These are phyloP conservation scores for Candida multigemmis DNA, from an alignment of 805 yeast species.

Conservation along the genomic window DNA sequence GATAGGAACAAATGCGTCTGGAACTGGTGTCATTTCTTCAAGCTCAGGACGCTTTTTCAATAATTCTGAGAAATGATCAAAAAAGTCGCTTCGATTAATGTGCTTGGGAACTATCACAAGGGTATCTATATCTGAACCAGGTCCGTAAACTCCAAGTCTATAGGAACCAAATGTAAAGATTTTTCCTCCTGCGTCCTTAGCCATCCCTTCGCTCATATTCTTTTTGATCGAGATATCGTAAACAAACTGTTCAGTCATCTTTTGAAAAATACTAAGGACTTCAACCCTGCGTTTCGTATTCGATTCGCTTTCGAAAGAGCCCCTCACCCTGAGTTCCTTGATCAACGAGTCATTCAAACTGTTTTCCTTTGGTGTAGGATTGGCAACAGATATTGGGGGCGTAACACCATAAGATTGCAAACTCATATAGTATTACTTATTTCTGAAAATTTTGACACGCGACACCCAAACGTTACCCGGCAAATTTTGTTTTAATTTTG, in stretches of 20 bases:
- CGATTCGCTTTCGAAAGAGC: slow-evolving; percentile 81
- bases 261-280: slow-evolving; percentile 64
- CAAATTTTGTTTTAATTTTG: too few species aligned
- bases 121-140: slow-evolving; percentile 97
- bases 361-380: slow-evolving; percentile 77
- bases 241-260: slow-evolving; percentile 73
- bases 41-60: slow-evolving; percentile 69
- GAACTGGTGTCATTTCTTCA: slow-evolving; percentile 87
- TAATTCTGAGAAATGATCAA: slow-evolving; percentile 66
- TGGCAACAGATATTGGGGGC: slow-evolving; percentile 76
- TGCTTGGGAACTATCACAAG: slow-evolving; percentile 96
- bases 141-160: slow-evolving; percentile 92
- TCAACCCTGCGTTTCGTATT: slow-evolving; percentile 77
- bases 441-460: too few species aligned
- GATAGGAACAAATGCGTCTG: slow-evolving; percentile 97
- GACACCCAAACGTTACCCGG: too few species aligned
- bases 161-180: slow-evolving; percentile 95
- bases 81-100: slow-evolving; percentile 83
- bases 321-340: slow-evolving; percentile 69
- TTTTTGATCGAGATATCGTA: slow-evolving; percentile 68
- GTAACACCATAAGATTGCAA: slow-evolving; percentile 52
- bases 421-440: too few species aligned
- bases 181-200: slow-evolving; percentile 94
- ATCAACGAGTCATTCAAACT: slow-evolving; percentile 67
- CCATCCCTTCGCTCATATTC: slow-evolving; percentile 97